These are phyloP conservation scores for Aureobasidium sp. DNA, from an alignment of 2,329 filamentous ascomycete genomes.

Conservation along the genomic window DNA sequence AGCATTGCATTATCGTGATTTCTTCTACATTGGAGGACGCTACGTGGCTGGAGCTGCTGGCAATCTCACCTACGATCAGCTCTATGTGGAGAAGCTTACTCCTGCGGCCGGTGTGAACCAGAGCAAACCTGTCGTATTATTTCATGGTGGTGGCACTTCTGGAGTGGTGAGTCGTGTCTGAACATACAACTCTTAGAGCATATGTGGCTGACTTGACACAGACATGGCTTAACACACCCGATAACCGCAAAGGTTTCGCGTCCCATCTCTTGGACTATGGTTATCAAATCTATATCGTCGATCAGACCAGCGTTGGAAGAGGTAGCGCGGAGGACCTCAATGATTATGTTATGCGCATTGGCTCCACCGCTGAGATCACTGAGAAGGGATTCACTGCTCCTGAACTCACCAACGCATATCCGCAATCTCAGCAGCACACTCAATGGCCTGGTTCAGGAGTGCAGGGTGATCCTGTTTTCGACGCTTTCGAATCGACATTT, in stretches of 20 bases:
- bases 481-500: constrained; percentile 25
- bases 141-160: constrained; percentile 37
- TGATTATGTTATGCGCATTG: constrained; percentile 9
- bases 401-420: constrained; percentile 15
- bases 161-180: constrained; percentile 29
- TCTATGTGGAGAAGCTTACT: constrained; percentile 9
- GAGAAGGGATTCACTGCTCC: constrained; percentile 20
- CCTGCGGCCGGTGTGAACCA: constrained; percentile 18
- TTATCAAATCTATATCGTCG: constrained; percentile 34
- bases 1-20: constrained; percentile 5
- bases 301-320: constrained; percentile 20
- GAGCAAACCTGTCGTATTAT: constrained; percentile 32
- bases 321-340: constrained; percentile 15
- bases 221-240: constrained; percentile 34
- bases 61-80: constrained; percentile 3
- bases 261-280: constrained; percentile 8
- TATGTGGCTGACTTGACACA: background rate
- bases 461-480: constrained; percentile 23
- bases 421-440: constrained; percentile 17
- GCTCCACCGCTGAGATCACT: constrained; percentile 5
- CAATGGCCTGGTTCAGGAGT: constrained; percentile 20
- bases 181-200: background rate
- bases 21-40: constrained; percentile 13
- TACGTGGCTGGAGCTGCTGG: constrained; percentile 15
- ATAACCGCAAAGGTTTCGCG: constrained; percentile 36